Percentiles rank a stretch among this genome's conserved stretches.
Evolutionary conservation across 2,329 filamentous ascomycete species (phyloP).

Genomic region (Rutstroemia sp.): DNA sequence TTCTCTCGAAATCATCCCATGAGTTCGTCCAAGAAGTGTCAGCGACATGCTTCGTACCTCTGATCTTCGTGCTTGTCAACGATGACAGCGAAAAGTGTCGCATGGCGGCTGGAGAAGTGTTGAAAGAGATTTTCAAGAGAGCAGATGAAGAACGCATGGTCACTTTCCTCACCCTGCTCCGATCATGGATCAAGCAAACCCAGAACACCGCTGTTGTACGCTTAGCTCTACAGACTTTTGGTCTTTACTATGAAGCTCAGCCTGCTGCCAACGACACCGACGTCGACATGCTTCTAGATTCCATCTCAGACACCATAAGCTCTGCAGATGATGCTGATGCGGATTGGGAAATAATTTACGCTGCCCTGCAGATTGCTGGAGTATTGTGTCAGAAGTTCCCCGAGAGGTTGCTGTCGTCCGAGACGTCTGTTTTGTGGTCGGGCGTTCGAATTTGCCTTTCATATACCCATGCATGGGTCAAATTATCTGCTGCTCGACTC

Average conservation of each 20-base stretch:
- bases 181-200: conserved; percentile 68
- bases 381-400: conserved; percentile 63
- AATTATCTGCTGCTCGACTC: conserved; percentile 67
- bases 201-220: conserved; percentile 64
- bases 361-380: conserved; percentile 60
- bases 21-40: conserved; percentile 78
- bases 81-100: conserved; percentile 83
- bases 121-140: conserved; percentile 74
- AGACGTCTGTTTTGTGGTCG: conserved; percentile 62
- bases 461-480: conserved; percentile 66
- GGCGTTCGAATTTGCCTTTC: conserved; percentile 61
- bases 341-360: conserved; percentile 68
- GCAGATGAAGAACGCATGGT: conserved; percentile 66
- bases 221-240: conserved; percentile 73
- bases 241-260: conserved; percentile 71
- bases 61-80: conserved; percentile 80
- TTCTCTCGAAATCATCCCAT: conserved; percentile 79
- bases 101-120: conserved; percentile 68
- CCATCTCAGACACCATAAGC: conserved; percentile 44
- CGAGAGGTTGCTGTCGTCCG: conserved; percentile 50
- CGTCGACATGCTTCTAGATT: conserved; percentile 40
- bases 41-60: conserved; percentile 73
- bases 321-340: conserved; percentile 44
- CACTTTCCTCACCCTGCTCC: conserved; percentile 63
- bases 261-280: conserved; percentile 53